Percentiles rank a stretch among this genome's conserved stretches.
These are phyloP conservation scores for Oemleria cerasiformis DNA, from an alignment of 306 rosid species.

Conservation along the genomic window DNA sequence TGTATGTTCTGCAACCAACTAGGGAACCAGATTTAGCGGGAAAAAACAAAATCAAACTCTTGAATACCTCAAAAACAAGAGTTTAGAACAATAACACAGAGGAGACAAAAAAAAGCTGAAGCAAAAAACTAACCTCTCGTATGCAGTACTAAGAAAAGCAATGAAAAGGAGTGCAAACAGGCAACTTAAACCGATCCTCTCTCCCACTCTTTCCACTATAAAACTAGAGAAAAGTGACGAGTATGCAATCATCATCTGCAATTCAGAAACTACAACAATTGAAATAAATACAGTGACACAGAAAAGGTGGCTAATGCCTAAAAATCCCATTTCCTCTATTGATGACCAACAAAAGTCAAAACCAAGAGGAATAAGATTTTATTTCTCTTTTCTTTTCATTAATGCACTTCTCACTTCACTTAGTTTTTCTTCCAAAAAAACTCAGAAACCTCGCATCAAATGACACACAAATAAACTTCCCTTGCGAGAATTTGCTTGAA, in stretches of 20 bases:
- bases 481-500: not conserved
- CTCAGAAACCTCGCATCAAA: too few species aligned
- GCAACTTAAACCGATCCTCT: slow-evolving; percentile 42
- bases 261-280: slow-evolving; percentile 18
- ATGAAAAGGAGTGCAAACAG: slow-evolving; percentile 39
- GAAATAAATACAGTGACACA: not conserved
- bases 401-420: too few species aligned
- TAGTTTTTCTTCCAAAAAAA: too few species aligned
- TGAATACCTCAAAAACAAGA: slow-evolving; percentile 18
- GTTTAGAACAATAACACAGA: slow-evolving; percentile 4
- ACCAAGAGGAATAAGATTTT: not conserved
- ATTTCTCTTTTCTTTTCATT: too few species aligned
- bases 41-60: slow-evolving; percentile 3
- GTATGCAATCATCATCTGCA: slow-evolving; percentile 65
- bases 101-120: not conserved
- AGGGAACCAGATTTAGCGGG: slow-evolving; percentile 38
- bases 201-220: slow-evolving; percentile 54
- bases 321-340: too few species aligned
- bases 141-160: slow-evolving; percentile 39
- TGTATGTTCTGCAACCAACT: slow-evolving; percentile 47
- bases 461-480: not conserved
- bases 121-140: slow-evolving; percentile 42
- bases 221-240: slow-evolving; percentile 59
- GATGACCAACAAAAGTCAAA: not conserved
- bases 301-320: not conserved